Evolutionary conservation across 768 basidiomycete genomes (phyloP).

Genomic region (Kockovaella imperatae): DNA sequence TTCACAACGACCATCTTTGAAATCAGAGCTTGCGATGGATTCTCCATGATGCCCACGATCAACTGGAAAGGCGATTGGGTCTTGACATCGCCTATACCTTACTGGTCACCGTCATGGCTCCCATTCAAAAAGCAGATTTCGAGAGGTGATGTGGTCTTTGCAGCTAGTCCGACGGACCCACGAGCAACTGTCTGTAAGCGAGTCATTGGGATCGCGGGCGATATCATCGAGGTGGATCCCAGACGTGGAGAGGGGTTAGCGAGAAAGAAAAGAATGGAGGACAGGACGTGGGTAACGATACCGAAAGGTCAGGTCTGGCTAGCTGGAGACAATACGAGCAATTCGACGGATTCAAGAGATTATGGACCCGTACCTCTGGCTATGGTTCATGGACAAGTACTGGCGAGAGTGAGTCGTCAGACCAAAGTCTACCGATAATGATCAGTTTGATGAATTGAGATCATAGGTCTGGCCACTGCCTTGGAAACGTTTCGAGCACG

Average conservation of each 20-base stretch:
- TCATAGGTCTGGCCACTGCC: too few species aligned
- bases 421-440: slow-evolving; percentile 4
- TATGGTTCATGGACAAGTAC: slow-evolving; percentile 38
- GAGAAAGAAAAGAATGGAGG: slow-evolving; percentile 20
- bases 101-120: slow-evolving; percentile 21
- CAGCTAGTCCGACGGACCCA: slow-evolving; percentile 64
- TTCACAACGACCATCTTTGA: slow-evolving; percentile 35
- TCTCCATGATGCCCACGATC: slow-evolving; percentile 47
- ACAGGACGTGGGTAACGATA: slow-evolving; percentile 60
- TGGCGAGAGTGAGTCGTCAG: slow-evolving; percentile 34
- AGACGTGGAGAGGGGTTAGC: neutral
- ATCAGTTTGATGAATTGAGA: too few species aligned
- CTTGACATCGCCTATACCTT: slow-evolving; percentile 39
- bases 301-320: slow-evolving; percentile 88
- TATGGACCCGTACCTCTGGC: slow-evolving; percentile 77
- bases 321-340: slow-evolving; percentile 74
- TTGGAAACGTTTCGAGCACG: too few species aligned
- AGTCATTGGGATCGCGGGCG: slow-evolving; percentile 80
- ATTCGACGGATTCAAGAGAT: slow-evolving; percentile 77
- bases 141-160: slow-evolving; percentile 70
- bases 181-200: slow-evolving; percentile 73
- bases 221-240: slow-evolving; percentile 50
- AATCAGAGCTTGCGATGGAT: slow-evolving; percentile 37
- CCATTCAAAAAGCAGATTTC: slow-evolving; percentile 11
- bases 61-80: slow-evolving; percentile 38